Base-by-base conservation (phyloP, 768 basidiomycete species). In the Panaeolus papilionaceus region DNA sequence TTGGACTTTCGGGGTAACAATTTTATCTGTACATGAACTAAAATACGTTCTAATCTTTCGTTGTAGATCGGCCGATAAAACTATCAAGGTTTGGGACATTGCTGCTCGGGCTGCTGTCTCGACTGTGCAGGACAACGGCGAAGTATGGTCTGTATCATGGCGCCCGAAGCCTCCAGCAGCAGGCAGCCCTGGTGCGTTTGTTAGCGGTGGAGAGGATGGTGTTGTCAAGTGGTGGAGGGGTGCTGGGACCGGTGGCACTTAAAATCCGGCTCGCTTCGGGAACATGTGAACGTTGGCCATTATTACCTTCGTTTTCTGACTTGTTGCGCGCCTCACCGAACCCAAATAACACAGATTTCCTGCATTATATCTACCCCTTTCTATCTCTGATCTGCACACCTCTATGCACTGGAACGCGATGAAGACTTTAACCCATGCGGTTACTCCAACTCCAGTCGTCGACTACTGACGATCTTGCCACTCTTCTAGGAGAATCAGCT, bases 131-230 rank as follows among this genome's bases (percentile, higher is more conserved):
- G 93, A 94, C 64, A 86, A 86, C 0, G 90, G 90, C 23, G 93
- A 94, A 72, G 91, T 95, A 1, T 95, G 94, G 94, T 83, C 87
- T 14, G 92, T 94, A 1, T 88, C 91, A 5, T 95, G 94, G 93
- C 82, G 89, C 42, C 92, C 92, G 6, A 86, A 83, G 72, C 82
- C 86, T 18, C 78, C 91, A 3, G 81, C 84, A 1, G 74, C 79
- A 9, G 87, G 86, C 0, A 82, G 83, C 1, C 84, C 88, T 2
- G 89, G 89, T 23, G 88, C 88, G 2, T 94, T 92, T 73, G 87
- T 92, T 26, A 91, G 82, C 66, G 92, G 91, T 18, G 91, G 91
- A 2, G 89, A 93, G 69, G 92, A 93, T 66, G 93, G 92, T 0
- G 71, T 82, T 1, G 88, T 93, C 4, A 82, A 85, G 66, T 94